Evolutionary conservation across 2,329 filamentous ascomycete genomes (phyloP), one percentile per base, ranked within the genome.

Genomic region (Raffaelea ambrosiae): DNA sequence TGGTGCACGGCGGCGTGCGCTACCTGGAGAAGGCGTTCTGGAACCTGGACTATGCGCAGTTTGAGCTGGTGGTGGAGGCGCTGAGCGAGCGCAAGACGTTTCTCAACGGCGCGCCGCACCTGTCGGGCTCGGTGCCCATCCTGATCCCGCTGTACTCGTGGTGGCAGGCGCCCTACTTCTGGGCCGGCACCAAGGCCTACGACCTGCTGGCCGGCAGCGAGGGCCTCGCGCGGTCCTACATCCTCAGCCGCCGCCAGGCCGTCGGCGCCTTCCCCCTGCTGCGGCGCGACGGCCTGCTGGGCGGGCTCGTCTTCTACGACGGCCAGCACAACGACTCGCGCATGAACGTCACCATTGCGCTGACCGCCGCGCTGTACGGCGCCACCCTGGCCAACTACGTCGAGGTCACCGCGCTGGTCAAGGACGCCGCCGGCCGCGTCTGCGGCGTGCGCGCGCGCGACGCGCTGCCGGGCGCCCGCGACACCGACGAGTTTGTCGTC

Each of bases 1-100:
- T 91, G 46, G 87, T 91, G n/a, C 86, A 91, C 66, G 86, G 86
- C 56, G 86, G 86, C 60, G 87, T 91, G 51, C 78, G 86, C 56
- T 91, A 91, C 62, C 72, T 91, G 49, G 87, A 91, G 64, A 91
- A 91, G 71, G 86, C 86, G 47, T 81, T 91, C 45, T 88, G 83
- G 82, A 86, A 90, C 63, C 71, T 91, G 57, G 86, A 91, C 65
- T 90, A 89, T 63, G 82, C 82, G 56, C 86, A 91, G 76, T 86
- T 88, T 61, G 73, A 83, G 61, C 76, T 91, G 44, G 86, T 91
- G 58, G 84, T 82, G 65, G 86, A 91, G 66, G 86, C 87, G 35
- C 75, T 91, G 46, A 83, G 84, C 55, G 86, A 91, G 71, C 81
- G 86, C 60, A 84, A 85, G 63, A 89, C 87, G 57, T 91, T 91